phyloP scores from a whole-genome alignment of 208 protist species.

The Crithidia fasciculata region DNA sequence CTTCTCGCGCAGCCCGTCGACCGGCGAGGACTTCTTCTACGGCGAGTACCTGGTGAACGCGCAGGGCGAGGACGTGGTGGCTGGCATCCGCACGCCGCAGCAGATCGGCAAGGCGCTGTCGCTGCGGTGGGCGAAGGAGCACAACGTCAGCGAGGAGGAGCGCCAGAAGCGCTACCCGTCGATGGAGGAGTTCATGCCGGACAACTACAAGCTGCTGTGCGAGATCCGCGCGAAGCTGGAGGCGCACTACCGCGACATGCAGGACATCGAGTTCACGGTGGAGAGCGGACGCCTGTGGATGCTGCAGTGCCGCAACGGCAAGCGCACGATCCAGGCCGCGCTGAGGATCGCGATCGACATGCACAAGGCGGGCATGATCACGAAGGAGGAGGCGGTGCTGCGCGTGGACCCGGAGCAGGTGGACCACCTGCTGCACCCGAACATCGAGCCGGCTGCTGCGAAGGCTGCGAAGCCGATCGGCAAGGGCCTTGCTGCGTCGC shows the following conservation, averaged over 20 bases:
- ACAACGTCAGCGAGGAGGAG: conserved; percentile 73
- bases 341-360: conserved; percentile 92
- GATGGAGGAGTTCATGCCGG: conserved; percentile 89
- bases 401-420: conserved; percentile 85
- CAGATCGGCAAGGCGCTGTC: conserved; percentile 73
- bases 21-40: conserved; percentile 93
- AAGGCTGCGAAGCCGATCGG: conserved; percentile 69
- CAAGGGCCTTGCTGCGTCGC: conserved; percentile 93
- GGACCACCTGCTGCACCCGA: conserved; percentile 91
- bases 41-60: conserved; percentile 96
- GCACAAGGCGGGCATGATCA: conserved; percentile 92
- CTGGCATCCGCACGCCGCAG: conserved; percentile 94
- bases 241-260: conserved; percentile 94
- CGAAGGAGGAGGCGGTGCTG: conserved; percentile 88
- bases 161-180: conserved; percentile 64
- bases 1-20: conserved; percentile 95
- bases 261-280: conserved; percentile 98
- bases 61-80: conserved; percentile 96
- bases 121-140: conserved; percentile 73
- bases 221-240: conserved; percentile 86
- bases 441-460: conserved; percentile 69
- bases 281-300: conserved; percentile 94
- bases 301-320: conserved; percentile 94
- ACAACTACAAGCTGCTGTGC: conserved; percentile 87
- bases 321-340: conserved; percentile 92